A percentile compares a stretch with the other conserved stretches of the same genome.
Conservation (phyloP, 2,329 filamentous ascomycete genomes). For the Raffaelea arxii region DNA sequence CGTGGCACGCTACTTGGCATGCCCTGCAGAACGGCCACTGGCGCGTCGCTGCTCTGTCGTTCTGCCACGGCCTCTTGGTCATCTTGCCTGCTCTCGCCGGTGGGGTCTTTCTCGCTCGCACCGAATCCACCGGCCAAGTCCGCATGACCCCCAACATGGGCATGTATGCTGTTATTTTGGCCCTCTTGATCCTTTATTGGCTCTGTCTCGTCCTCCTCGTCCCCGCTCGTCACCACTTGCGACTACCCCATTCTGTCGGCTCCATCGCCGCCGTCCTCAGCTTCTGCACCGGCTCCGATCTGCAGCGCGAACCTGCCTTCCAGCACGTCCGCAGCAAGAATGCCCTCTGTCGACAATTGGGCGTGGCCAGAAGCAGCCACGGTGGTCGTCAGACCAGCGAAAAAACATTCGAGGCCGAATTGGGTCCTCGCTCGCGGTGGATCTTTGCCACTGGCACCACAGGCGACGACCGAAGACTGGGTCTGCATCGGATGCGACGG, state of each 20-base stretch:
- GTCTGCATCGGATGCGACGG: conserved; percentile 32
- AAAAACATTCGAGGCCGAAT: no score
- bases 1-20: conserved; percentile 47
- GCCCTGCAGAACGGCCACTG: conserved; percentile 54
- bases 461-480: conserved; percentile 26
- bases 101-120: conserved; percentile 66
- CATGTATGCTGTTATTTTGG: conserved; percentile 63
- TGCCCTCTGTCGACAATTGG: conserved; percentile 60
- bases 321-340: conserved; percentile 52
- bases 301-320: conserved; percentile 66
- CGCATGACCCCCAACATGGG: conserved; percentile 65
- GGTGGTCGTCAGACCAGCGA: no score
- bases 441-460: conserved; percentile 32
- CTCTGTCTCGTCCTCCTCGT: conserved; percentile 52
- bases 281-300: conserved; percentile 63
- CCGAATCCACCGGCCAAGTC: conserved; percentile 33
- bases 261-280: conserved; percentile 69
- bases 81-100: conserved; percentile 59
- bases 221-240: conserved; percentile 42
- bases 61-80: conserved; percentile 48
- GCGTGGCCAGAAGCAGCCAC: no score
- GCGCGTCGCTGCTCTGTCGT: conserved; percentile 51
- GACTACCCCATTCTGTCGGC: conserved; percentile 63
- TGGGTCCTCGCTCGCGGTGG: conserved; percentile 42
- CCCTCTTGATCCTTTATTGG: conserved; percentile 61